Conservation (phyloP, 139 green algal species). For the Edaphochlamys debaryana region DNA sequence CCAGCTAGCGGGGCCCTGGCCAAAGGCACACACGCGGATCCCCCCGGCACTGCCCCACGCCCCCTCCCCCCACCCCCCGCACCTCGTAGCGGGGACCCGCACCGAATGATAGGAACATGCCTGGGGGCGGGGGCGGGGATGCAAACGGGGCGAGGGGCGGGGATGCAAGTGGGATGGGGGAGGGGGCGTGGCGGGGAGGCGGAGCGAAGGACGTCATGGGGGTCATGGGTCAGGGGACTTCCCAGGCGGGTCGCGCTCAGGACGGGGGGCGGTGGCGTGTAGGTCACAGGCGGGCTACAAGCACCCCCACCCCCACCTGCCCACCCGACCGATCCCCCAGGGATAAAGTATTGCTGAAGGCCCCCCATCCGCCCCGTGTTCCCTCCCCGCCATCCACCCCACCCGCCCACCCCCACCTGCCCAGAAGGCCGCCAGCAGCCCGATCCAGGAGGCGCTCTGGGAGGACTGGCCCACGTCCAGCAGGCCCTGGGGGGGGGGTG, state of each 20-base stretch:
- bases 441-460: constrained; percentile 21
- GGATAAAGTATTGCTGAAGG: no score
- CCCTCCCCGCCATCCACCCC: neutral
- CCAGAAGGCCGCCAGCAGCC: constrained; percentile 25
- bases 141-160: neutral
- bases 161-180: neutral
- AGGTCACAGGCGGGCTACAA: no score
- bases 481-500: constrained; percentile 7
- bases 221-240: no score
- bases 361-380: no score
- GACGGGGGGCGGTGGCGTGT: neutral
- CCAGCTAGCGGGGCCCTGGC: neutral
- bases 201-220: no score
- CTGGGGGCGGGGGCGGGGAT: neutral
- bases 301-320: no score
- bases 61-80: neutral
- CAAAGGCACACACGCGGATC: no score
- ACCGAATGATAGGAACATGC: neutral
- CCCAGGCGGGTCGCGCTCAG: no score
- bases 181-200: neutral
- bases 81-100: constrained; percentile 25
- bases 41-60: no score
- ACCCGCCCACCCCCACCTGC: neutral
- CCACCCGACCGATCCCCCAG: no score
- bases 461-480: constrained; percentile 8